Conservation (phyloP, 345 rosid species). For the Arabidopsis thaliana region TAIR10.1 NC_003076.8:478501-479000, state of each 20-base stretch:
- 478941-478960: conserved; percentile 55
- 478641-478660: background rate
- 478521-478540: background rate
- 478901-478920: conserved; percentile 54
- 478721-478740: conserved; percentile 12
- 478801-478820: conserved; percentile 38
- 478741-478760: conserved; percentile 18
- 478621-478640: conserved; percentile 4
- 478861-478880: conserved; percentile 63
- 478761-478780: background rate
- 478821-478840: conserved; percentile 90
- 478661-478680: conserved; percentile 25
- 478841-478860: conserved; percentile 93
- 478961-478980: conserved; percentile 92
- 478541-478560: conserved; percentile 14
- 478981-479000: conserved; percentile 70
- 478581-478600: conserved; percentile 19
- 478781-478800: conserved; percentile 20
- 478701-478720: background rate
- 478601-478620: conserved; percentile 3
- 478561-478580: conserved; percentile 13
- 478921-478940: conserved; percentile 50
- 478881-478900: conserved; percentile 53
- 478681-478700: conserved; percentile 7
- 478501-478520: conserved; percentile 54